Evolutionary conservation across 2,329 filamentous ascomycete genomes (phyloP), one percentile per base, ranked within the genome.

Genomic region (Magnaporthiopsis rhizophila): DNA sequence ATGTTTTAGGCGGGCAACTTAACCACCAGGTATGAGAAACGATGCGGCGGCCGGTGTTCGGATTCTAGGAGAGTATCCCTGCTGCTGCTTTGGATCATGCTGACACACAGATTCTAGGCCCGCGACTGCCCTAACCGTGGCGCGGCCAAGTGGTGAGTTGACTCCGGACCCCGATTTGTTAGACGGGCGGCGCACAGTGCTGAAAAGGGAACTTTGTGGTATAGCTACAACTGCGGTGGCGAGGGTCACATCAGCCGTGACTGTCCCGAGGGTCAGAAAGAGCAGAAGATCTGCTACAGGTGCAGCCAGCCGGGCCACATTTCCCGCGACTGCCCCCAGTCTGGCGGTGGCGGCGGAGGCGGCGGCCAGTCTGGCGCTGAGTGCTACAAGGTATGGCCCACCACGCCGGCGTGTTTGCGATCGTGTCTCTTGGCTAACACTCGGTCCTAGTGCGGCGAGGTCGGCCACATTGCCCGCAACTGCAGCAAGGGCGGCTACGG

Each of bases 391-490:
- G 83, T 80, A 71, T 64, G 75, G 56, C 13, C 50, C 24, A 7
- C 12, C 21, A 34, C 36, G 24, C 13, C n/a, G 24, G 3, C 21
- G 21, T 12, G 45, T 24, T 26, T 34, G 28, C 1, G 7, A 28
- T 18, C 21, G 24, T 26, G 9, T 4, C 9, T 4, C 59, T 61
- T 32, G 30, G 15, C 58, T 65, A 58, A 30, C 30, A 71, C 59
- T 5, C 4, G 24, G 58, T 65, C 32, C 65, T 28, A 88, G 89
- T 99, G 95, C 80, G 93, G 93, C 68, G 91, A 97, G 83, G 85
- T 92, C 70, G 95, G 95, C 66, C 95, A 98, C 85, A 97, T 98
- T 77, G 94, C 95, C 71, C 92, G 90, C 72, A 92, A 92, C 85
- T 95, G 91, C 86, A 82, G 85, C 73, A 86, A 91, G 80, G 83